Conservation (phyloP, 352 stramenopile species). For the Globisporangium radiosum region DNA sequence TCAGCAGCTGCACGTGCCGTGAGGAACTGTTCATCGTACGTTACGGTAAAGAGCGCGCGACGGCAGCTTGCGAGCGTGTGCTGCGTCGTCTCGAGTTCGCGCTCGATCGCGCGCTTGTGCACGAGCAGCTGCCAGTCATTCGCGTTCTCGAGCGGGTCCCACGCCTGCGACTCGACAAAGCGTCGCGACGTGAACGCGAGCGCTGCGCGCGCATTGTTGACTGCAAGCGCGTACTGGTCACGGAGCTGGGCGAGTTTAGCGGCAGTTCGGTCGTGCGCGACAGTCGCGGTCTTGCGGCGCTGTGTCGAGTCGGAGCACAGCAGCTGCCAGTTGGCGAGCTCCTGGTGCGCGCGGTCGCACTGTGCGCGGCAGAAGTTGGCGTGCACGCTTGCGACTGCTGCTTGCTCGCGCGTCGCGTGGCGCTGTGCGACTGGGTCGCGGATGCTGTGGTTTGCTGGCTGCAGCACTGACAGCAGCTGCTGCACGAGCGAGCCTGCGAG, state of each 20-base stretch:
- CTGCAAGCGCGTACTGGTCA: constrained; percentile 16
- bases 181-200: constrained; percentile 45
- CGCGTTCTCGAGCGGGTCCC: constrained; percentile 76
- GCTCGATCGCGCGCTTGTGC: constrained; percentile 46
- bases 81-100: constrained; percentile 26
- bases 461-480: constrained; percentile 27
- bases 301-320: constrained; percentile 33
- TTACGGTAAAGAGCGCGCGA: constrained; percentile 52
- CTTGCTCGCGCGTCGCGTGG: constrained; percentile 12
- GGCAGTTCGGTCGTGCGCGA: constrained; percentile 22
- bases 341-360: constrained; percentile 14
- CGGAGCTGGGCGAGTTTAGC: constrained; percentile 16
- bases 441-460: background rate
- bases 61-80: constrained; percentile 37
- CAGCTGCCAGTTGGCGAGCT: constrained; percentile 32
- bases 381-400: constrained; percentile 12
- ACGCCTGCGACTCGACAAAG: constrained; percentile 61
- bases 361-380: constrained; percentile 20
- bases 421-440: constrained; percentile 18
- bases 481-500: constrained; percentile 37
- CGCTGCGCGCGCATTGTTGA: constrained; percentile 31
- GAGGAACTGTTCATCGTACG: constrained; percentile 48
- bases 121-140: constrained; percentile 72
- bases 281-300: constrained; percentile 22
- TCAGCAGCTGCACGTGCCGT: constrained; percentile 20